A percentile compares a stretch with the other conserved stretches of the same genome.
Conservation (phyloP, 2,329 filamentous ascomycete genomes). For the Furcasterigmium sp. region DNA sequence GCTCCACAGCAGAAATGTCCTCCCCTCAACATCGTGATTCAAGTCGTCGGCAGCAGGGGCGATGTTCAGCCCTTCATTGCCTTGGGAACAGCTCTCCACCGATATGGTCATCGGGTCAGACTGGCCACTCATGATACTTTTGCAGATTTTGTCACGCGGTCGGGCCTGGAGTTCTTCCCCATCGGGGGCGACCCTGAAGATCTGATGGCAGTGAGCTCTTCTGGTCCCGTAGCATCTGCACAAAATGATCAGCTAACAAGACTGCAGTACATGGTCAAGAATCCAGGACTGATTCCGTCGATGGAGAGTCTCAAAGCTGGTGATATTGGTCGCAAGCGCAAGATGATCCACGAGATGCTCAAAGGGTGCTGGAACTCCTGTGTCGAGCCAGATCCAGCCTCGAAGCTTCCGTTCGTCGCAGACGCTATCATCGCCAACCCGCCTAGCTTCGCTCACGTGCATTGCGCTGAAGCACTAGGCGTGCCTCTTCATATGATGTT, state of each 20-base stretch:
- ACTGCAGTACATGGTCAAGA: constrained; percentile 21
- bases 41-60: constrained; percentile 20
- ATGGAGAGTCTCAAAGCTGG: constrained; percentile 18
- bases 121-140: constrained; percentile 45
- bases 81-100: constrained; percentile 34
- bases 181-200: constrained; percentile 47
- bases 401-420: constrained; percentile 35
- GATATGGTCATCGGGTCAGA: constrained; percentile 35
- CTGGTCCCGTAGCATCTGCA: constrained; percentile 25
- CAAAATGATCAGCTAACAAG: constrained; percentile 14
- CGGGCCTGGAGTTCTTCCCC: constrained; percentile 45
- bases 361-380: constrained; percentile 23
- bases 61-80: constrained; percentile 47
- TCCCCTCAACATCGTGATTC: constrained; percentile 11
- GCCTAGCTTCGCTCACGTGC: constrained; percentile 40
- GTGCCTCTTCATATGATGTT: constrained; percentile 42
- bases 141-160: constrained; percentile 37
- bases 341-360: constrained; percentile 22
- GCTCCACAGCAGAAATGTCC: neutral
- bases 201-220: constrained; percentile 29
- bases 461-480: constrained; percentile 37
- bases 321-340: constrained; percentile 19
- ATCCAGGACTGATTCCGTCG: constrained; percentile 21
- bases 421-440: constrained; percentile 47
- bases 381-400: constrained; percentile 15